Conservation (phyloP, 2,329 filamentous ascomycete species). For the Fusarium temperatum region DNA sequence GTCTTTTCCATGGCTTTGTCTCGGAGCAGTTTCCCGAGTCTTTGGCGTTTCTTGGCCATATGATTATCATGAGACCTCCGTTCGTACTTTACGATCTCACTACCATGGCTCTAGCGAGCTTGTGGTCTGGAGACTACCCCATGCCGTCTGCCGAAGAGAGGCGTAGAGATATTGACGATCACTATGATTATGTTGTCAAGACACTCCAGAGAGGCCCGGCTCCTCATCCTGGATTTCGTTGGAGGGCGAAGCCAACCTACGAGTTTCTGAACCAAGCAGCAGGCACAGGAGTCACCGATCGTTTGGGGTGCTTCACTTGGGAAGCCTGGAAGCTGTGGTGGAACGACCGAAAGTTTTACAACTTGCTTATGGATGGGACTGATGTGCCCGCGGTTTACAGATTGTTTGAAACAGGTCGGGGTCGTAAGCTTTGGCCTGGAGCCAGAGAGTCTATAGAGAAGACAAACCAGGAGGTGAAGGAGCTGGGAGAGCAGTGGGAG, state of each 20-base stretch:
- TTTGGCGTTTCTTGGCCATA: constrained; percentile 43
- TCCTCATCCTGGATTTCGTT: constrained; percentile 39
- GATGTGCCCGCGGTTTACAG: constrained; percentile 52
- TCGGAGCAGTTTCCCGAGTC: constrained; percentile 47
- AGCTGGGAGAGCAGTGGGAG: constrained; percentile 35
- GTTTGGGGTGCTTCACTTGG: constrained; percentile 50
- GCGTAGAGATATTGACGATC: constrained; percentile 41
- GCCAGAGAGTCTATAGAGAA: constrained; percentile 46
- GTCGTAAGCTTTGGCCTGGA: constrained; percentile 52
- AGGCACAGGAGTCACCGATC: constrained; percentile 53
- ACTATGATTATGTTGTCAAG: constrained; percentile 38
- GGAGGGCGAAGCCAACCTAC: constrained; percentile 36
- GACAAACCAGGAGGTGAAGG: constrained; percentile 37
- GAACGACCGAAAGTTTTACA: constrained; percentile 52
- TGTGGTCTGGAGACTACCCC: constrained; percentile 42
- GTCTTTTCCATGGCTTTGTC: constrained; percentile 44
- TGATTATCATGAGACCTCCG: constrained; percentile 38
- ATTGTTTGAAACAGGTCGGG: constrained; percentile 51
- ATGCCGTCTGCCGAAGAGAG: constrained; percentile 36
- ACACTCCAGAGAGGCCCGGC: constrained; percentile 39
- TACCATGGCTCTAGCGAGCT: constrained; percentile 43
- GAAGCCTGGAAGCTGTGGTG: constrained; percentile 56
- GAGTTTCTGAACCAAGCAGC: constrained; percentile 53
- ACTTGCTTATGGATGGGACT: constrained; percentile 50
- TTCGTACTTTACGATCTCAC: constrained; percentile 44